Conservation (phyloP, 2,329 filamentous ascomycete species). For the Pestalotiopsis sp. region DNA sequence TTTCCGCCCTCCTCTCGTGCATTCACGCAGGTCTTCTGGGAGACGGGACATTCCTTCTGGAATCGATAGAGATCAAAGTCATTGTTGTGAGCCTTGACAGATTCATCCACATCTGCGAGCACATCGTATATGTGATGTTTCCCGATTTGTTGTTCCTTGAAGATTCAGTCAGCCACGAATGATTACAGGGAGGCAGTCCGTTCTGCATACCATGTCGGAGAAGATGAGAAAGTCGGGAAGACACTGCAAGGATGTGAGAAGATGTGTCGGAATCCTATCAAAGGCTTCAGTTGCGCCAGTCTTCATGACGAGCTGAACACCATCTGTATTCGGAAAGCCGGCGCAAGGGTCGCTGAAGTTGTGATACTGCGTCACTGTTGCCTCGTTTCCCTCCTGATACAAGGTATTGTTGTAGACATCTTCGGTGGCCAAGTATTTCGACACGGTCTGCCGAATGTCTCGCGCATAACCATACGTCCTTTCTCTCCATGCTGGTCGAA, state of each 20-base stretch:
- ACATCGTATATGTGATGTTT: constrained; percentile 43
- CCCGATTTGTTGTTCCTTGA: constrained; percentile 51
- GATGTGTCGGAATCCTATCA: constrained; percentile 54
- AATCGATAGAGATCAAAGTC: constrained; percentile 49
- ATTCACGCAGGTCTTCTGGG: constrained; percentile 46
- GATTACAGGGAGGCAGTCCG: neutral
- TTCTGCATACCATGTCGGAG: constrained; percentile 49
- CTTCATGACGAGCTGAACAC: constrained; percentile 56
- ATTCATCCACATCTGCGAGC: constrained; percentile 36
- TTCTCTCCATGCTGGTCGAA: constrained; percentile 28
- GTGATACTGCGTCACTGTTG: constrained; percentile 34
- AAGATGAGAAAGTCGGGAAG: constrained; percentile 57
- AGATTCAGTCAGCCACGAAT: neutral
- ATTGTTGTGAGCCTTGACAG: constrained; percentile 38
- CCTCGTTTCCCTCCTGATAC: constrained; percentile 37
- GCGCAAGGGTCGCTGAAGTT: constrained; percentile 36
- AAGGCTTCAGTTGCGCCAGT: constrained; percentile 59
- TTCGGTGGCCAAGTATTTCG: constrained; percentile 25
- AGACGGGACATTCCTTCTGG: constrained; percentile 48
- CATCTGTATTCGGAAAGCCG: constrained; percentile 45
- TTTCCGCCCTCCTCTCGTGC: constrained; percentile 33
- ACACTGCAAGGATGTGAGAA: constrained; percentile 55
- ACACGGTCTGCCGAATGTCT: constrained; percentile 30
- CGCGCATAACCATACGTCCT: constrained; percentile 29
- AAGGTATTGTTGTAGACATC: constrained; percentile 42